Evolutionary conservation across 345 rosid genomes (phyloP), one percentile per base, ranked within the genome.

Genomic region (Hirschfeldia incana): DNA sequence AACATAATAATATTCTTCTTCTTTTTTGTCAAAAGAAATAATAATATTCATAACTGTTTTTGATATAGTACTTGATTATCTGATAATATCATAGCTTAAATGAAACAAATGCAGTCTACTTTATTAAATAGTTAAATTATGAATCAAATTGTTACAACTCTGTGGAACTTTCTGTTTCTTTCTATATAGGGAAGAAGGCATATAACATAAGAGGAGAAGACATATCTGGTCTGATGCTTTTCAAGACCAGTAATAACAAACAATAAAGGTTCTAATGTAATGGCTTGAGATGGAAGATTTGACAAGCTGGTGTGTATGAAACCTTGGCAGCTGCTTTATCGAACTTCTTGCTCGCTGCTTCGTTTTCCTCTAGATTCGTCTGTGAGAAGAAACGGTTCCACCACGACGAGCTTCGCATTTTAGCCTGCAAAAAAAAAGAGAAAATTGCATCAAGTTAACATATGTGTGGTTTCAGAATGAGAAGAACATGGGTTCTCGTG

Each of bases 371-470:
- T 72, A 94, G 80, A 61, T 76, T 85, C 39, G 66, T 82, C 80
- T 89, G 90, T 28, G 87, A 13, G 71, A 94, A 94, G 78, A 80
- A 94, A 75, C 72, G 85, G 63, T 82, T 83, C 98, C 98, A 94
- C 98, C 98, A 94, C 15, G 97, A 82, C 11, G 92, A 84, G 81
- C 93, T 94, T 44, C 97, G 85, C 78, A 86, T 82, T 84, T 94
- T 94, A 9, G 97, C 98, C 98, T 92, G 61, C 85, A 74, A 63
- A 46, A 36, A 55, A 17, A 62, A 7, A 8, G 3, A 29, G 3
- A 3, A 27, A 68, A 65, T 53, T 13, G 57, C 17, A 49, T 49
- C 57, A 49, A 46, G 17, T n/a, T 66, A 67, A 5, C 33, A 21
- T 37, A 12, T 10, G 13, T 42, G 13, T 42, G 0, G 49, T 42